Evolutionary conservation across 2,329 filamentous ascomycete genomes (phyloP).

Genomic region (Zalaria sp.): DNA sequence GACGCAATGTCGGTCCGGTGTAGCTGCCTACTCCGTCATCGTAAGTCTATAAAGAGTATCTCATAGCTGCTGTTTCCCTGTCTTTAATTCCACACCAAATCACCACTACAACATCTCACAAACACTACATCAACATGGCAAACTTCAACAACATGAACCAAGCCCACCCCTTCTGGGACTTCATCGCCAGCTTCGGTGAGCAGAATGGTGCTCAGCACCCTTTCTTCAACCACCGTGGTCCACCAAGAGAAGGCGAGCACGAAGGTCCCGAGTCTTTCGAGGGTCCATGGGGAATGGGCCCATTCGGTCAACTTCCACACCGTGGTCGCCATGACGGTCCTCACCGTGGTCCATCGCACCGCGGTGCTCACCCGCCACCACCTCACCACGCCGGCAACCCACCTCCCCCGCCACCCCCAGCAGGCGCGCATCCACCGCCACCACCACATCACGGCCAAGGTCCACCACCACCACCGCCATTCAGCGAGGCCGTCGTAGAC

Average conservation of each 20-base stretch:
- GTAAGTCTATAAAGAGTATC: background rate
- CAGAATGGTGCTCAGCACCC: conserved; percentile 27
- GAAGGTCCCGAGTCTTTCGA: conserved; percentile 1
- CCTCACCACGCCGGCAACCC: conserved; percentile 4
- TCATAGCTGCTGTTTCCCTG: background rate
- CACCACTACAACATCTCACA: background rate
- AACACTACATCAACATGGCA: conserved; percentile 4
- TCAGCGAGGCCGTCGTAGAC: background rate
- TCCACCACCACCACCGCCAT: conserved; percentile 10
- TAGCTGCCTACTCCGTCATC: background rate
- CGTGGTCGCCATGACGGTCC: conserved; percentile 5
- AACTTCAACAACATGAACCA: conserved; percentile 15
- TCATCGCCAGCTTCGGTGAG: conserved; percentile 35
- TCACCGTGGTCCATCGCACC: background rate
- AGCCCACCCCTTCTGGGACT: conserved; percentile 43
- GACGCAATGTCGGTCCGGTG: background rate
- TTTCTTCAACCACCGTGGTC: conserved; percentile 20
- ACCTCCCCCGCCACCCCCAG: conserved; percentile 9
- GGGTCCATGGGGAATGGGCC: conserved; percentile 16
- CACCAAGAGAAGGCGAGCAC: conserved; percentile 9
- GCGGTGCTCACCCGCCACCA: conserved; percentile 1
- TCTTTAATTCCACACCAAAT: conserved; percentile 1
- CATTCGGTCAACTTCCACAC: conserved; percentile 16
- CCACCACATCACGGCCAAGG: background rate
- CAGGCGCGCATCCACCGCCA: background rate